Evolutionary conservation across 306 rosid species (phyloP), one percentile per base, ranked within the genome.

Genomic region (Medicago ruthenica): DNA sequence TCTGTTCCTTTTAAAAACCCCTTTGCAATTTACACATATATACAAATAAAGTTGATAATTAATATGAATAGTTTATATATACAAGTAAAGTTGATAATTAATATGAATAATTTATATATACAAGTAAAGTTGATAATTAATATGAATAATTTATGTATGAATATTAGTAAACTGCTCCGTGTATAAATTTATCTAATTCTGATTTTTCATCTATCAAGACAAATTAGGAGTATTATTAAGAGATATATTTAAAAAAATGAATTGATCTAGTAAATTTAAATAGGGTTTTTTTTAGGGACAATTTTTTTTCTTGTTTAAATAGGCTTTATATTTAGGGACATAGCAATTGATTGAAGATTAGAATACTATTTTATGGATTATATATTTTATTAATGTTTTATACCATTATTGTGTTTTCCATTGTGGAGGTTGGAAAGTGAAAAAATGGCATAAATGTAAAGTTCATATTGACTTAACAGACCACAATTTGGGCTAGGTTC

Each of bases 401-500:
- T 47, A 54, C 66, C 76, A 82, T 69, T 73, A 72, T 69, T 61
- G 67, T 67, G 20, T 71, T 71, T 75, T 66, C 53, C 55, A 73
- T 72, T 83, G 75, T 81, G 84, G 91, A 85, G 65, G 82, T 59
- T 79, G 64, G 60, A 77, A 80, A 31, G 76, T 47, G 45, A 74
- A 74, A 81, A 47, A 73, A 57, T 67, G 60, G 39, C 16, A 45
- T 81, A 70, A 75, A 18, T 81, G 79, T 57, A 36, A 82, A 81
- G 80, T 69, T 73, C 21, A 73, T 71, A 81, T 79, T 75, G 75
- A 67, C 66, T 65, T 79, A 83, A 70, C 41, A 82, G 73, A 80
- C 81, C 85, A 66, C 53, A 85, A 77, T 76, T 83, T 76, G 55
- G 75, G 84, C 75, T 77, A 77, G 75, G 77, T 76, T 59, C 80